A percentile compares a stretch with the other conserved stretches of the same genome.
Evolutionary conservation across 345 rosid species (phyloP).

Genomic region (Syzygium grande): DNA sequence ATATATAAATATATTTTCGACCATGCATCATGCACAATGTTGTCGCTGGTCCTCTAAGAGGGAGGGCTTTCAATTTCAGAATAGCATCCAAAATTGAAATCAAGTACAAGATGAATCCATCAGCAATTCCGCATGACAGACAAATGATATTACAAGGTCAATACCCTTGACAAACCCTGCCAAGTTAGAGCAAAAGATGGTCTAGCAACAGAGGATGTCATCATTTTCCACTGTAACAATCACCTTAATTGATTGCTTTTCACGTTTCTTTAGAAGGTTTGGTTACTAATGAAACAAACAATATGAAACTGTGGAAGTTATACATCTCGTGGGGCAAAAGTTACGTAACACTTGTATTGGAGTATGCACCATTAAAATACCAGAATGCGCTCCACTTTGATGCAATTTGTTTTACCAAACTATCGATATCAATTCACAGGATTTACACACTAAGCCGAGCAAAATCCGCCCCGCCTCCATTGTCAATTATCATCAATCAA

Average conservation of each 20-base stretch:
- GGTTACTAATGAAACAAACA: neutral
- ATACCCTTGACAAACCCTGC: neutral
- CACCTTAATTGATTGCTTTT: neutral
- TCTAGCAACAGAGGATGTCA: neutral
- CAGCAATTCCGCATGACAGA: neutral
- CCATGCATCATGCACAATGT: neutral
- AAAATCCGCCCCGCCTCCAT: neutral
- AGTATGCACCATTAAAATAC: too few relatives aligned
- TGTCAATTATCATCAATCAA: slow-evolving; percentile 37
- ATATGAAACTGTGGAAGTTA: too few relatives aligned
- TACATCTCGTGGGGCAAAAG: too few relatives aligned
- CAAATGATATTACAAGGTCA: neutral
- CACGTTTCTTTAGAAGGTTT: neutral
- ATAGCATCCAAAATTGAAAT: neutral
- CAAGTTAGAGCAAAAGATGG: neutral
- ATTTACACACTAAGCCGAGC: slow-evolving; percentile 18
- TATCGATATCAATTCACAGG: slow-evolving; percentile 13
- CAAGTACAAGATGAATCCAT: neutral
- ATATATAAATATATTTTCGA: too few relatives aligned
- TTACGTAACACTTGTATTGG: too few relatives aligned
- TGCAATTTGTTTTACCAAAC: neutral
- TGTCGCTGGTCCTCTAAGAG: neutral
- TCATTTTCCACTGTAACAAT: neutral
- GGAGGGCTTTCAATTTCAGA: neutral
- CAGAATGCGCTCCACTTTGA: neutral